A percentile compares a stretch with the other conserved stretches of the same genome.
Evolutionary conservation across 2,329 filamentous ascomycete genomes (phyloP).

Genomic region (Pseudogymnoascus sp.): DNA sequence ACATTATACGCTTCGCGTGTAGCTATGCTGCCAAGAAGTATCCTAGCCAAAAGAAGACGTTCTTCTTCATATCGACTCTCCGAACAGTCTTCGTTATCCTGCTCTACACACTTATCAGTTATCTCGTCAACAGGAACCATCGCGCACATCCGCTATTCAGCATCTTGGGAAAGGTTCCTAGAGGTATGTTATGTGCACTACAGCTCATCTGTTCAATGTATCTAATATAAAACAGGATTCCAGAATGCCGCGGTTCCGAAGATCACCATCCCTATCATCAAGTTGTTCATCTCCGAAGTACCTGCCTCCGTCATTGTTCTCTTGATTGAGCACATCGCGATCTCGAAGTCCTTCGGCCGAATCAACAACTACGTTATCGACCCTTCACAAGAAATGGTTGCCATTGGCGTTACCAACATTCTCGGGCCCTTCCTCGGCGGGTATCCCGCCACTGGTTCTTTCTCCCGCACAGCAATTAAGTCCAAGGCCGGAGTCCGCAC

Average conservation of each 20-base stretch:
- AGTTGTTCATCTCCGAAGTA: conserved; percentile 59
- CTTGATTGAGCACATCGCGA: conserved; percentile 92
- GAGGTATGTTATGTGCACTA: conserved; percentile 40
- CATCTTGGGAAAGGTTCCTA: conserved; percentile 68
- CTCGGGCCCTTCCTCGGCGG: conserved; percentile 85
- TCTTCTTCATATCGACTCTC: conserved; percentile 88
- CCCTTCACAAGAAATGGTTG: conserved; percentile 91
- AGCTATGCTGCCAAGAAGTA: conserved; percentile 57
- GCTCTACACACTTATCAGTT: conserved; percentile 86
- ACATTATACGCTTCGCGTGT: conserved; percentile 61
- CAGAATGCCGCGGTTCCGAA: conserved; percentile 65
- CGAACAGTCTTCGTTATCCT: conserved; percentile 87
- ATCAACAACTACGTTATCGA: conserved; percentile 96
- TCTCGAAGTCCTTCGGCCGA: conserved; percentile 91
- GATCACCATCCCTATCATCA: conserved; percentile 58
- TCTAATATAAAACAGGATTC: conserved; percentile 51
- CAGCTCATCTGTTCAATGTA: background rate
- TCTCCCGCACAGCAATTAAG: conserved; percentile 93
- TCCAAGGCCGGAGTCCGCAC: conserved; percentile 93
- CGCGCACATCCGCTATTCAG: conserved; percentile 57
- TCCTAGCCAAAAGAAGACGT: conserved; percentile 60
- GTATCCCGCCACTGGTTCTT: conserved; percentile 90
- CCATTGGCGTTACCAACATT: conserved; percentile 83
- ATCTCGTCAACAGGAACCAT: conserved; percentile 65
- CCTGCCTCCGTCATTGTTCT: conserved; percentile 89